Conservation (phyloP, 768 basidiomycete genomes). For the Aureoboletus auriporus region DNA sequence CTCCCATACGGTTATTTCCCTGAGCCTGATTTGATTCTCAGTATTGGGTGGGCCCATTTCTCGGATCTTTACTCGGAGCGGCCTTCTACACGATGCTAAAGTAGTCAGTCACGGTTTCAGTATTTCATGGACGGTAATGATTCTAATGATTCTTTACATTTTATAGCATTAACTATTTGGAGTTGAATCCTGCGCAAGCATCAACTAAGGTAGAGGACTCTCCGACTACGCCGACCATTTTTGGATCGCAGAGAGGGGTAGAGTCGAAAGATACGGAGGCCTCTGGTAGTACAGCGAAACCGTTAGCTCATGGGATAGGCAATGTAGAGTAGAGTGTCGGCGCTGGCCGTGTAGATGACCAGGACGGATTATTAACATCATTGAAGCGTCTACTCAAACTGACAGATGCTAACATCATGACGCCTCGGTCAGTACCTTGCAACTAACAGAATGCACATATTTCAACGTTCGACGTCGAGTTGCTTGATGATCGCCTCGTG, state of each 20-base stretch:
- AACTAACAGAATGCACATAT: too few species aligned
- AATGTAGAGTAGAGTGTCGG: too few species aligned
- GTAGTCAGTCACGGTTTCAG: conserved; percentile 29
- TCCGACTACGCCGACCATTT: conserved; percentile 15
- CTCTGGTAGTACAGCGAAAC: neutral
- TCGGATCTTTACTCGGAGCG: conserved; percentile 59
- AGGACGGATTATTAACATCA: too few species aligned
- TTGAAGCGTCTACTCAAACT: too few species aligned
- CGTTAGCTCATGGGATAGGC: too few species aligned
- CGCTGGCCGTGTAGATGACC: too few species aligned
- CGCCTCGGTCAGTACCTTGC: conserved; percentile 24
- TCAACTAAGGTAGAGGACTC: conserved; percentile 27
- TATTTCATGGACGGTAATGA: conserved; percentile 2
- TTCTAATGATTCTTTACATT: neutral
- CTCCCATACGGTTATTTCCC: neutral
- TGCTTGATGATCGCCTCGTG: too few species aligned
- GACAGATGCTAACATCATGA: too few species aligned
- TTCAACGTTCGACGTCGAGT: too few species aligned
- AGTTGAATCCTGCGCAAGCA: conserved; percentile 29
- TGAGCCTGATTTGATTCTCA: conserved; percentile 20
- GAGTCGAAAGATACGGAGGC: conserved; percentile 5
- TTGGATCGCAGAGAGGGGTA: conserved; percentile 1
- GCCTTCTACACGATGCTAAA: conserved; percentile 58
- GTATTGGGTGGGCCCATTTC: conserved; percentile 71
- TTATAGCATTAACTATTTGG: conserved; percentile 24